Evolutionary conservation across 2,329 filamentous ascomycete species (phyloP).

Genomic region (Trichoderma guizhouense): DNA sequence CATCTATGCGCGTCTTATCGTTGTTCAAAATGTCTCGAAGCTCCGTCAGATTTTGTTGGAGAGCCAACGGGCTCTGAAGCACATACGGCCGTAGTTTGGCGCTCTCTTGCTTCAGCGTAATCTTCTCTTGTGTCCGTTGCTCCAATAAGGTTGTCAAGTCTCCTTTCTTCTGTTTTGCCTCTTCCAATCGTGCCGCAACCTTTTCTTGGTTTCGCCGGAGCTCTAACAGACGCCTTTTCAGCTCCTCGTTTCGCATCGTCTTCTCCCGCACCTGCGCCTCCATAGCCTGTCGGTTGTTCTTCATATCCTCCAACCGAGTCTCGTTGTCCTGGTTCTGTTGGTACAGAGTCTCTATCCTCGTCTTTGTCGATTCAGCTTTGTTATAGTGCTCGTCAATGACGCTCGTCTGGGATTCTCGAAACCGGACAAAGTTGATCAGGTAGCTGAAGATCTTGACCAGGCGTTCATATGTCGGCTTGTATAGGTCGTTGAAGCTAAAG

Average conservation of each 20-base stretch:
- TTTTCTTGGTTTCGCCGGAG: slow-evolving; percentile 78
- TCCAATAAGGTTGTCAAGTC: slow-evolving; percentile 70
- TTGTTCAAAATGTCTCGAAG: slow-evolving; percentile 72
- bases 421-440: slow-evolving; percentile 97
- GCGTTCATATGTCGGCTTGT: slow-evolving; percentile 84
- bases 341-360: slow-evolving; percentile 81
- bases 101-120: slow-evolving; percentile 77
- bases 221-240: slow-evolving; percentile 78
- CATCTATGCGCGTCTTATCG: slow-evolving; percentile 83
- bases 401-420: slow-evolving; percentile 85
- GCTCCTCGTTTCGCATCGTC: slow-evolving; percentile 77
- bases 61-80: slow-evolving; percentile 76
- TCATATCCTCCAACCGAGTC: slow-evolving; percentile 73
- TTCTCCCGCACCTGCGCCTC: slow-evolving; percentile 82
- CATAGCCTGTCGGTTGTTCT: slow-evolving; percentile 72
- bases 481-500: slow-evolving; percentile 89
- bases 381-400: slow-evolving; percentile 94
- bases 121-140: slow-evolving; percentile 65
- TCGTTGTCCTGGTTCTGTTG: slow-evolving; percentile 85
- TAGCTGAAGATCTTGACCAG: slow-evolving; percentile 95
- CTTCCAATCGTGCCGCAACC: slow-evolving; percentile 77
- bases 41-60: slow-evolving; percentile 79
- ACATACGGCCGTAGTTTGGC: slow-evolving; percentile 90
- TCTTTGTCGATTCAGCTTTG: slow-evolving; percentile 80
- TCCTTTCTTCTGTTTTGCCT: slow-evolving; percentile 75